phyloP scores from a whole-genome alignment of 441 rosid species.

The Croton laevigatus region DNA sequence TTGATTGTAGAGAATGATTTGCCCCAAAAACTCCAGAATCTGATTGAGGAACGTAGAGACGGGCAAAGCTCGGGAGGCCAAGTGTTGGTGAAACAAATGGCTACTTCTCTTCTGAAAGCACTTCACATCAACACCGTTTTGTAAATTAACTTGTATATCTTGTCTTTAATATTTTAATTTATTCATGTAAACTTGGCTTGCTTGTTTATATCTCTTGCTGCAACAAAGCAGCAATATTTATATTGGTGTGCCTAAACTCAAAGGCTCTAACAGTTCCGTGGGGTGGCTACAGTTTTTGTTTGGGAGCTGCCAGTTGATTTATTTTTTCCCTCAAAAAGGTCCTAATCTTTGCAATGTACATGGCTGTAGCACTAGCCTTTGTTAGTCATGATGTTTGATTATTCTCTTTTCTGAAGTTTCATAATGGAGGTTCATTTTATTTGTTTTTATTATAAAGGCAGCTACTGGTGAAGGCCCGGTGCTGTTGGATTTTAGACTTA shows the following conservation, averaged over 20 bases:
- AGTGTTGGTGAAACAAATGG: constrained; percentile 97
- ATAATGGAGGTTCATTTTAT: no score
- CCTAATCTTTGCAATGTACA: no score
- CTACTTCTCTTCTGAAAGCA: constrained; percentile 85
- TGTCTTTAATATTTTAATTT: background rate
- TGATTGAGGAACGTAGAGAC: constrained; percentile 93
- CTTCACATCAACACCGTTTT: constrained; percentile 39
- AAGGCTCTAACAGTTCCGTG: background rate
- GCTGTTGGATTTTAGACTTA: no score
- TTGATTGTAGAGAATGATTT: constrained; percentile 94
- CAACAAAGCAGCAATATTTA: background rate
- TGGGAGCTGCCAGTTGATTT: background rate
- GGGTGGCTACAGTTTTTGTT: constrained; percentile 5
- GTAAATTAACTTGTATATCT: constrained; percentile 22
- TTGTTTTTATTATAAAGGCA: no score
- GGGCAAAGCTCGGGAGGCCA: constrained; percentile 98
- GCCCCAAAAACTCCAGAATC: constrained; percentile 76
- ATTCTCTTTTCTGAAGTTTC: no score
- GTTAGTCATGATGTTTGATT: no score
- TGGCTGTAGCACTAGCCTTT: no score
- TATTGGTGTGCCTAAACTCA: background rate
- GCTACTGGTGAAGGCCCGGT: no score
- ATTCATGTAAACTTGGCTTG: background rate
- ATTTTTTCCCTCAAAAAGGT: no score
- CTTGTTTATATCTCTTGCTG: background rate